Percentiles rank a stretch among this genome's conserved stretches.
phyloP scores from a whole-genome alignment of 2,329 filamentous ascomycete genomes.

The Ilyonectria mors-panacis region DNA sequence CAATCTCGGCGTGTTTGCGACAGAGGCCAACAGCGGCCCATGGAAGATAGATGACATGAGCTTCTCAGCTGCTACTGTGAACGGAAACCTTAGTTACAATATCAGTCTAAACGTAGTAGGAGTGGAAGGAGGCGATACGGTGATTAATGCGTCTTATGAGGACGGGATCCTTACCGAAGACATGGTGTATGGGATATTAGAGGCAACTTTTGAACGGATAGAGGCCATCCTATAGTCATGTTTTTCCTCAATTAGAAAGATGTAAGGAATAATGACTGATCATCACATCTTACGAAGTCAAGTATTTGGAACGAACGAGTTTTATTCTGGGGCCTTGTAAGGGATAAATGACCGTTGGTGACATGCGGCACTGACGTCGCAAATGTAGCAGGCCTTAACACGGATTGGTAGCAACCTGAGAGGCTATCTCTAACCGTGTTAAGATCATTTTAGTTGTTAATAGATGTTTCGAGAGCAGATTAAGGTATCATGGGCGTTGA shows the following conservation, averaged over 20 bases:
- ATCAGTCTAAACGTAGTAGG: constrained; percentile 16
- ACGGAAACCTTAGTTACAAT: constrained; percentile 24
- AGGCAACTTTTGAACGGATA: constrained; percentile 5
- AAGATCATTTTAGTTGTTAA: too few relatives aligned
- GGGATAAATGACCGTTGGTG: too few relatives aligned
- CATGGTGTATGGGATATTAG: constrained; percentile 7
- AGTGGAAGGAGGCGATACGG: constrained; percentile 22
- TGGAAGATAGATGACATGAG: constrained; percentile 31
- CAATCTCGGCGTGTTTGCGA: constrained; percentile 12
- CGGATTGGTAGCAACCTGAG: too few relatives aligned
- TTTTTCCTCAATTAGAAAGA: background rate
- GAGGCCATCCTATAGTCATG: background rate
- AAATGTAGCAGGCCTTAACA: too few relatives aligned
- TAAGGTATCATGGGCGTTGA: background rate
- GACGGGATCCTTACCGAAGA: constrained; percentile 14
- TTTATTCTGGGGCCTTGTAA: background rate
- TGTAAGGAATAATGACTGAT: background rate
- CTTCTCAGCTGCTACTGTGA: constrained; percentile 25
- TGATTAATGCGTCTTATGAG: constrained; percentile 28
- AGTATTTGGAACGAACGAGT: background rate
- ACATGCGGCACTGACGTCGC: too few relatives aligned
- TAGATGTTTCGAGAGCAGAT: too few relatives aligned
- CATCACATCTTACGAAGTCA: background rate
- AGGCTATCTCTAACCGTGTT: too few relatives aligned
- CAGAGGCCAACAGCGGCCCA: background rate